Base-by-base conservation (phyloP, 768 basidiomycete species). In the Mycena pura region DNA sequence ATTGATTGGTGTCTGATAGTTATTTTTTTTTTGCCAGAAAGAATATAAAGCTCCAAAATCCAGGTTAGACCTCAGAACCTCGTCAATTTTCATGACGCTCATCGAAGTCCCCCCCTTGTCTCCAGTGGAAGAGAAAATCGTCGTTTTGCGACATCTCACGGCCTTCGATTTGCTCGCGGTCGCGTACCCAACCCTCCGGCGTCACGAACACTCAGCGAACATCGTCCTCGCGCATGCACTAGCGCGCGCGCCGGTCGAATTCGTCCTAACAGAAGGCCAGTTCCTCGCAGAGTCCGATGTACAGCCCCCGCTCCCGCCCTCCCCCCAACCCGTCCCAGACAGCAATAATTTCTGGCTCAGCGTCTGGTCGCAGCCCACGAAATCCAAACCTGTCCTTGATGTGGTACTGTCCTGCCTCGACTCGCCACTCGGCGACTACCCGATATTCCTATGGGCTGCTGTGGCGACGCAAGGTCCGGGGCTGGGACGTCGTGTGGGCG, bases 171-270 rank as follows among this genome's bases (percentile, higher is more conserved):
- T 83, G 60, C 75, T 85, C 27, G 63, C 74, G 4, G 71, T 71
- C 27, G 70, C 80, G 14, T 78, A 79, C 57, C 77, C 78, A 21
- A 76, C 77, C 7, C 76, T 85, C 43, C 73, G 71, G 32, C 70
- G 68, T 27, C 73, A 84, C 44, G 84, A 86, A 65, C 75, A 73
- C 24, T 81, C 82, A 2, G 74, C 83, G 21, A 86, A 86, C 58
- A 80, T 85, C 48, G 78, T 87, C 46, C 70, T 85, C 2, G 83
- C 81, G 1, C 81, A 82, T 48, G 84, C 86, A 1, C 74, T 81
- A 48, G 80, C 80, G 62, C 72, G 75, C 44, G 66, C 80, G 53
- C 72, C 70, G 29, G 70, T 72, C 24, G 80, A 82, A 54, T 72
- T 68, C 10, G 77, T 73, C 15, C 62, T 78, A 40, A 78, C 76